A percentile compares a stretch with the other conserved stretches of the same genome.
These are phyloP conservation scores for Neonectria punicea DNA, from an alignment of 2,329 filamentous ascomycete species.

Conservation along the genomic window DNA sequence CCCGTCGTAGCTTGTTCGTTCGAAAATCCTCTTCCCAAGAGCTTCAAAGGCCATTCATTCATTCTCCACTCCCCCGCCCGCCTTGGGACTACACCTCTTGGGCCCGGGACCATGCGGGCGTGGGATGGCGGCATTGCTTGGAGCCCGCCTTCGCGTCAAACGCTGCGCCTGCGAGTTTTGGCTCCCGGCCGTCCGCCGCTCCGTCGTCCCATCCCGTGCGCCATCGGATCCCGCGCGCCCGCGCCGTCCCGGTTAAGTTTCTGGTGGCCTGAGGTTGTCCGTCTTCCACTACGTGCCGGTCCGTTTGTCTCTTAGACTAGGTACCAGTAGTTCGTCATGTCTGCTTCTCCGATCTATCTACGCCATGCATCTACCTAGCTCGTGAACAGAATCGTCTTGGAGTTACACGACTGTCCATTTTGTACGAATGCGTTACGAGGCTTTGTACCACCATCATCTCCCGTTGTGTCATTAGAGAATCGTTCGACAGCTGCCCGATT, in stretches of 20 bases:
- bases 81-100: neutral
- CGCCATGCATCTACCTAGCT: neutral
- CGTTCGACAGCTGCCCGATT: neutral
- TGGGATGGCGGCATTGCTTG: constrained; percentile 3
- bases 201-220: constrained; percentile 7
- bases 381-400: neutral
- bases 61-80: neutral
- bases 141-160: neutral
- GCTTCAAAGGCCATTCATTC: neutral
- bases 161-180: neutral
- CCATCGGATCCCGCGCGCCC: neutral
- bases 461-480: constrained; percentile 15
- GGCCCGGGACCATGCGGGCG: neutral
- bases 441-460: neutral
- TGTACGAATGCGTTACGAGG: constrained; percentile 1
- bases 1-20: neutral
- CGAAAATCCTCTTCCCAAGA: neutral
- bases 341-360: neutral
- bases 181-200: constrained; percentile 8
- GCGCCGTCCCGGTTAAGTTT: neutral
- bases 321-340: neutral
- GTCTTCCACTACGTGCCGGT: neutral
- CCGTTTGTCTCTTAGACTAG: neutral
- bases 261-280: neutral
- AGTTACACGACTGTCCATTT: neutral